These are phyloP conservation scores for Tephrocybe rancida DNA, from an alignment of 768 basidiomycete genomes.

Conservation along the genomic window DNA sequence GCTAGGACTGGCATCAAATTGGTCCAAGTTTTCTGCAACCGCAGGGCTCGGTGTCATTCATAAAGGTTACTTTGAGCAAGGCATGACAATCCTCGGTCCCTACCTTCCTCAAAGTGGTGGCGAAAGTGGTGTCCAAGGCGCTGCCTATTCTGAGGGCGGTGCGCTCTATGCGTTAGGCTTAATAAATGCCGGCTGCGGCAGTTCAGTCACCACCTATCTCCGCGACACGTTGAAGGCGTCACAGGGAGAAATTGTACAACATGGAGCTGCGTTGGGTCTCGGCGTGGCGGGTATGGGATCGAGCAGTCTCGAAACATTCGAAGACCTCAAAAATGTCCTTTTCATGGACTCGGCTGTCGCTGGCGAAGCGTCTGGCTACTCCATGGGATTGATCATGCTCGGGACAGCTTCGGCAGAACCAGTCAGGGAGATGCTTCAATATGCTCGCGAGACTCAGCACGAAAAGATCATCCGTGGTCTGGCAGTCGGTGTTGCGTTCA, in stretches of 20 bases:
- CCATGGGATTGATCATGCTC: slow-evolving; percentile 98
- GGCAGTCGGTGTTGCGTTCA: slow-evolving; percentile 89
- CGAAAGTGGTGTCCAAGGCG: slow-evolving; percentile 76
- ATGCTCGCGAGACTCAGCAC: slow-evolving; percentile 96
- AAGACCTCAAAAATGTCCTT: slow-evolving; percentile 85
- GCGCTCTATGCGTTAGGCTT: slow-evolving; percentile 94
- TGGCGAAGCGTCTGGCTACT: slow-evolving; percentile 94
- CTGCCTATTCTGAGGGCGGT: slow-evolving; percentile 93
- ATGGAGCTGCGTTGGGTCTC: slow-evolving; percentile 96
- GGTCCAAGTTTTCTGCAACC: slow-evolving; percentile 98
- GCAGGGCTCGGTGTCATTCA: slow-evolving; percentile 97
- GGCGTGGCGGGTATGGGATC: slow-evolving; percentile 96
- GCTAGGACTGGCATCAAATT: slow-evolving; percentile 93
- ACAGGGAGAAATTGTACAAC: slow-evolving; percentile 88
- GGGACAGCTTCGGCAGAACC: slow-evolving; percentile 83
- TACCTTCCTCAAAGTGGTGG: slow-evolving; percentile 84
- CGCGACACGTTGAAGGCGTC: slow-evolving; percentile 76
- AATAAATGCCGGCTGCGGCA: slow-evolving; percentile 91
- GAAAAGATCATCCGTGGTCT: slow-evolving; percentile 99
- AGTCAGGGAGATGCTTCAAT: slow-evolving; percentile 93
- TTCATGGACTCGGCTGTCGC: slow-evolving; percentile 96
- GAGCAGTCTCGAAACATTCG: slow-evolving; percentile 86
- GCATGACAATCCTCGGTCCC: slow-evolving; percentile 88
- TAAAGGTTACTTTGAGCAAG: slow-evolving; percentile 94
- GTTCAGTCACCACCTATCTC: slow-evolving; percentile 74